Base-by-base conservation (phyloP, 1,284 basidiomycete species). In the Laetiporus sulphureus region DNA sequence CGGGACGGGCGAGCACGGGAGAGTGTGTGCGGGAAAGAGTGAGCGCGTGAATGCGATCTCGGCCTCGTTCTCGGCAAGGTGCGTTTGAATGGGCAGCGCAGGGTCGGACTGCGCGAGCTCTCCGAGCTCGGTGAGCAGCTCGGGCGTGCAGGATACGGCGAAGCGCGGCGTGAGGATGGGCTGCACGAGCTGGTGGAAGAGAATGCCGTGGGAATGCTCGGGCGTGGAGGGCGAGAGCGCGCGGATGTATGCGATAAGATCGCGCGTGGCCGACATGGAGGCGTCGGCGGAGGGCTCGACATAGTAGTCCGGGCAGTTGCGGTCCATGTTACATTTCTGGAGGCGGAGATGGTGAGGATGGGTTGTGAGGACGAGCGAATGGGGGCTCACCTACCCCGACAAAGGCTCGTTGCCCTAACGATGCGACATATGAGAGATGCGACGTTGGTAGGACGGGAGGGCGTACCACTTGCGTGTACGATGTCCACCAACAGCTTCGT, bases 321-420 rank as follows among this genome's bases (percentile, higher is more conserved):
- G 73, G 66, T 97, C 76, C 92, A 98, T 97, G 66, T 91, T 93
- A 64, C 94, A 97, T 82, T 95, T 89, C 84, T 89, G 55, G 20
- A 36, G 47, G 56, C 42, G 52, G 36, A 39, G 36, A 33, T 13
- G 31, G 27, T 23, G 6, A 19, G 32, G 24, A 19, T 36, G 23
- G 5, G 30, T 16, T 11, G 13, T 20, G 12, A 15, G 12, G 23
- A 15, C 15, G 18, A 30, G 32, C 10, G 33, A 22, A 29, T 35
- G 41, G 21, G 35, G 40, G 32, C 52, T 46, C 20, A 63, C 77
- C 40, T 64, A 81, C 83, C 51, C 91, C 91, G 35, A 92, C 77
- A 54, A 92, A 84, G 0, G 88, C 91, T 36, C 94, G 77, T 64
- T 97, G 93, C 16, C 93, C 89, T 80, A 50, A 7, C 22, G 46